Percentiles rank a stretch among this genome's conserved stretches.
Conservation (phyloP, 2,329 filamentous ascomycete genomes). For the Neonectria coccinea region DNA sequence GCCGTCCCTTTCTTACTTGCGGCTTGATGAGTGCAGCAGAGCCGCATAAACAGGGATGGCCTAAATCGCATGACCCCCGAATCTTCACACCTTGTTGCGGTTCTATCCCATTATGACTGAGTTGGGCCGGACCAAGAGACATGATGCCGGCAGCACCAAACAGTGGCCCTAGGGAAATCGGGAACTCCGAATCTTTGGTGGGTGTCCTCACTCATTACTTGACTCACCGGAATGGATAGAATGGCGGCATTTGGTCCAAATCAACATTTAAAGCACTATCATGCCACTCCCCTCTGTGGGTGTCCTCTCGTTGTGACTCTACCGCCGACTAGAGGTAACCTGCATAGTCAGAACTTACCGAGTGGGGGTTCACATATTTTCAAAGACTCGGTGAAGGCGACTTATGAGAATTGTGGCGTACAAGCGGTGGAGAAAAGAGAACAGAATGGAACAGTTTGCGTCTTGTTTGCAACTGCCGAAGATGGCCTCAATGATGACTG, state of each 20-base stretch:
- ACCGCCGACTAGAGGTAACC: not conserved
- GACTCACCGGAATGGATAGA: not conserved
- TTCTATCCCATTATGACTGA: not conserved
- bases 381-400: not conserved
- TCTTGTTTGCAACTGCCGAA: not conserved
- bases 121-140: not conserved
- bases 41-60: not conserved
- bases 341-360: not conserved
- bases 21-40: not conserved
- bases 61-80: not conserved
- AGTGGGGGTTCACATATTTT: not conserved
- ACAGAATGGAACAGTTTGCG: not conserved
- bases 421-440: not conserved
- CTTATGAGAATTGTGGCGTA: not conserved
- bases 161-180: not conserved
- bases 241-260: not conserved
- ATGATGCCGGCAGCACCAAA: not conserved
- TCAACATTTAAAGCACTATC: not conserved
- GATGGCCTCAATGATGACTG: not conserved
- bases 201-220: not conserved
- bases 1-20: not conserved
- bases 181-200: not conserved
- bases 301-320: not conserved
- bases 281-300: not conserved
- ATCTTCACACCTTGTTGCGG: not conserved